A percentile compares a stretch with the other conserved stretches of the same genome.
phyloP scores from a whole-genome alignment of 768 basidiomycete species.

The Lyophyllum atratum region DNA sequence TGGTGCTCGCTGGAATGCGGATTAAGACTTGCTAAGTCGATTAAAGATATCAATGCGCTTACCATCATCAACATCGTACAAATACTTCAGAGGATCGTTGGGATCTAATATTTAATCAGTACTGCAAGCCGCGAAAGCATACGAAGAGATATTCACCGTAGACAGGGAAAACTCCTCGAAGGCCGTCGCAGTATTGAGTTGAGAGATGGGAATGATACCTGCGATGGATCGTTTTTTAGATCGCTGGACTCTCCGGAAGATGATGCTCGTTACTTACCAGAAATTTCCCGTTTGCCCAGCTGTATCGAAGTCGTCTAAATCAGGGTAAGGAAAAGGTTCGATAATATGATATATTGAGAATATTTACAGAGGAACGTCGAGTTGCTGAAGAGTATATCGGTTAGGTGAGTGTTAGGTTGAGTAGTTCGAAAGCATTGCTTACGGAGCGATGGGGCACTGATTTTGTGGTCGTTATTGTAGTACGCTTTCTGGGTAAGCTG shows the following conservation, averaged over 20 bases:
- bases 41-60: background rate
- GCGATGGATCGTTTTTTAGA: conserved; percentile 19
- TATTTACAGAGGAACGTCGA: background rate
- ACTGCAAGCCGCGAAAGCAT: background rate
- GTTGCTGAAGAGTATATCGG: background rate
- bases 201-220: conserved; percentile 37
- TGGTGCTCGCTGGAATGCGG: background rate
- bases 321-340: conserved; percentile 14
- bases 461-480: background rate
- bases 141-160: conserved; percentile 15
- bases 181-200: conserved; percentile 49
- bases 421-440: background rate
- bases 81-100: conserved; percentile 28
- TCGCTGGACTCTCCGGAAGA: background rate
- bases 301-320: conserved; percentile 35
- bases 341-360: conserved; percentile 8
- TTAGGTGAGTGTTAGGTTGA: background rate
- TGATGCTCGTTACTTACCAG: conserved; percentile 14
- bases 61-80: conserved; percentile 44
- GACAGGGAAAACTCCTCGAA: conserved; percentile 30
- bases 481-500: background rate
- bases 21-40: background rate
- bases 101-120: background rate
- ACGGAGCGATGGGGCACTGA: conserved; percentile 41
- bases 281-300: conserved; percentile 31